Conservation (phyloP, 768 basidiomycete species). For the Boletus edulis region DNA sequence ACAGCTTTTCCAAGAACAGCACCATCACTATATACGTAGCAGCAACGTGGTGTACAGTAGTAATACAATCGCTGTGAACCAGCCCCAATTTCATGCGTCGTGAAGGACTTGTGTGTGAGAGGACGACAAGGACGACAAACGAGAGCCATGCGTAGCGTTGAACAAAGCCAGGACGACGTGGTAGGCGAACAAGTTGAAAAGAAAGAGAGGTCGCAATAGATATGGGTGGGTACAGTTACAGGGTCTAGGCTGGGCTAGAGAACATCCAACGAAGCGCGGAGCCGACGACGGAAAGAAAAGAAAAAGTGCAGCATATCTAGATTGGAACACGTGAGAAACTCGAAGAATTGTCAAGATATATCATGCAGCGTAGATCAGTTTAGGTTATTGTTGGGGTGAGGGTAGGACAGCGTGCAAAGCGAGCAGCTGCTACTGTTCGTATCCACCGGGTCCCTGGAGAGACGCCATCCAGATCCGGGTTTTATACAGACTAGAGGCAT, state of each 20-base stretch:
- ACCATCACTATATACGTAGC: conserved; percentile 13
- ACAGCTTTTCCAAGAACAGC: neutral
- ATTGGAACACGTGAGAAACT: conserved; percentile 15
- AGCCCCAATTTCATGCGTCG: conserved; percentile 5
- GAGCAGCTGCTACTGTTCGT: conserved; percentile 38
- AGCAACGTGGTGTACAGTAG: conserved; percentile 20
- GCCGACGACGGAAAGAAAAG: neutral
- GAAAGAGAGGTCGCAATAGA: conserved; percentile 11
- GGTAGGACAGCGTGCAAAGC: neutral
- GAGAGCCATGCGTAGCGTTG: neutral
- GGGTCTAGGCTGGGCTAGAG: conserved; percentile 34
- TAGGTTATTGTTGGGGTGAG: conserved; percentile 8
- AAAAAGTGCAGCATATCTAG: conserved; percentile 31
- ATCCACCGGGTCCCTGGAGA: conserved; percentile 50
- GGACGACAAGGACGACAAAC: neutral
- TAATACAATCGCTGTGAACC: conserved; percentile 23
- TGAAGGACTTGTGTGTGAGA: neutral
- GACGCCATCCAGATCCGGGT: conserved; percentile 96
- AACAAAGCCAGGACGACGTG: neutral
- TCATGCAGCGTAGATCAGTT: conserved; percentile 19
- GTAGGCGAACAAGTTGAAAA: neutral
- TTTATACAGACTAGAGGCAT: conserved; percentile 71
- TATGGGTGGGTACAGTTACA: conserved; percentile 29
- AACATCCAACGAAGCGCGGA: conserved; percentile 15
- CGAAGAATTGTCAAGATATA: conserved; percentile 20